phyloP scores from a whole-genome alignment of 148 eudicot species.

The Vaccinium vitisidaea region DNA sequence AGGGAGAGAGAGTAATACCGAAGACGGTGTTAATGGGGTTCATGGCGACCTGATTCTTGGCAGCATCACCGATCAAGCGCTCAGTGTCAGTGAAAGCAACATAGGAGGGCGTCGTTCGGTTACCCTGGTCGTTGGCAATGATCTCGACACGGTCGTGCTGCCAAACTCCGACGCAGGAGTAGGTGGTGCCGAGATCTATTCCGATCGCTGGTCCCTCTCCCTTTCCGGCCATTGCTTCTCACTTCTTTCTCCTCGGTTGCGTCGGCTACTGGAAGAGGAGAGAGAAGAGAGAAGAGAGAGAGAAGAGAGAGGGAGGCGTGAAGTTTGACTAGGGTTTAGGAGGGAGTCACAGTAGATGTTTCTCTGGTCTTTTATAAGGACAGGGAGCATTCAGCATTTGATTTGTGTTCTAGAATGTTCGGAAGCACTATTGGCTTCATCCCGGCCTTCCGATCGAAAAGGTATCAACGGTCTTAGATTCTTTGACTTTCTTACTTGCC shows the following conservation, averaged over 20 bases:
- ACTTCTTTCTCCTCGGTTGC: neutral
- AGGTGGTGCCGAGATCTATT: slow-evolving; percentile 43
- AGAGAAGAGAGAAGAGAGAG: slow-evolving; percentile 8
- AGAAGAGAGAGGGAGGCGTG: neutral
- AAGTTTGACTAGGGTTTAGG: neutral
- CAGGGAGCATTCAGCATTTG: neutral
- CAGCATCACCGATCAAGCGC: slow-evolving; percentile 22
- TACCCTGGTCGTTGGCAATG: slow-evolving; percentile 48
- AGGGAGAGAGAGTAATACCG: slow-evolving; percentile 22
- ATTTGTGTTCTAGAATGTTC: slow-evolving; percentile 8
- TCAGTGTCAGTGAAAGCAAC: slow-evolving; percentile 40
- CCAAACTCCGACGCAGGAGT: slow-evolving; percentile 47
- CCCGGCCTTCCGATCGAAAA: neutral
- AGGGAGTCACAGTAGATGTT: too few species aligned
- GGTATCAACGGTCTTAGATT: neutral
- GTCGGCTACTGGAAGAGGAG: neutral
- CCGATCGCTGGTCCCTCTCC: slow-evolving; percentile 40
- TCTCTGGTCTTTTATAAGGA: neutral
- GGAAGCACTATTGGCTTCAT: neutral
- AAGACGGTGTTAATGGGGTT: slow-evolving; percentile 45
- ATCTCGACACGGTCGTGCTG: slow-evolving; percentile 44
- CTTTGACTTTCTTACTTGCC: neutral
- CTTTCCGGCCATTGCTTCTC: neutral
- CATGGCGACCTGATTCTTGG: slow-evolving; percentile 40
- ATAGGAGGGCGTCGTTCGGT: slow-evolving; percentile 42